Evolutionary conservation across 768 basidiomycete species (phyloP).

Genomic region (Boletales sp.): DNA sequence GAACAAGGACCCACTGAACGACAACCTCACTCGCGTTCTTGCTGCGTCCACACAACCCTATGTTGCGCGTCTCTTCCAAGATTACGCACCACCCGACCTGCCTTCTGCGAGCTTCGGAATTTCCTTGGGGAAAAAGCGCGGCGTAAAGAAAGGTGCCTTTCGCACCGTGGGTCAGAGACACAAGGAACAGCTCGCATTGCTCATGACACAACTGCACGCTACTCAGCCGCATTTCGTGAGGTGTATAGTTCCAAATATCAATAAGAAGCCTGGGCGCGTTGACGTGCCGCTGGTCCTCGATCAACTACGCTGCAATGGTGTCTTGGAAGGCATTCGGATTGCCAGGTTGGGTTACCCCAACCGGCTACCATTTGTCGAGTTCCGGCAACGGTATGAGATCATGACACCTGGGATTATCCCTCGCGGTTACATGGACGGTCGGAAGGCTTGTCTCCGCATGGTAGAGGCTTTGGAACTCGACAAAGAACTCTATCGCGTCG

Average conservation of each 20-base stretch:
- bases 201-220: slow-evolving; percentile 87
- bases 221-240: slow-evolving; percentile 98
- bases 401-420: slow-evolving; percentile 92
- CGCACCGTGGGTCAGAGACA: slow-evolving; percentile 93
- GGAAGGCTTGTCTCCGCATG: slow-evolving; percentile 90
- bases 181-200: slow-evolving; percentile 88
- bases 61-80: slow-evolving; percentile 79
- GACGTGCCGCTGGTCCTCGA: slow-evolving; percentile 95
- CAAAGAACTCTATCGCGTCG: slow-evolving; percentile 79
- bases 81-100: slow-evolving; percentile 46
- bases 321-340: slow-evolving; percentile 96
- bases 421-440: slow-evolving; percentile 95
- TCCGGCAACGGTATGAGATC: slow-evolving; percentile 94
- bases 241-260: slow-evolving; percentile 92
- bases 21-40: slow-evolving; percentile 88
- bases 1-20: slow-evolving; percentile 98
- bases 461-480: slow-evolving; percentile 87
- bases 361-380: slow-evolving; percentile 93
- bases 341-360: slow-evolving; percentile 97
- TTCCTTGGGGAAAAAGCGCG: slow-evolving; percentile 59
- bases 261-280: slow-evolving; percentile 88
- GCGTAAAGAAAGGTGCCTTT: slow-evolving; percentile 93
- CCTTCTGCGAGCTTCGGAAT: slow-evolving; percentile 33
- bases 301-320: slow-evolving; percentile 97
- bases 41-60: slow-evolving; percentile 79